Evolutionary conservation across 805 yeast genomes (phyloP).

Genomic region (Yarrowia sp.): DNA sequence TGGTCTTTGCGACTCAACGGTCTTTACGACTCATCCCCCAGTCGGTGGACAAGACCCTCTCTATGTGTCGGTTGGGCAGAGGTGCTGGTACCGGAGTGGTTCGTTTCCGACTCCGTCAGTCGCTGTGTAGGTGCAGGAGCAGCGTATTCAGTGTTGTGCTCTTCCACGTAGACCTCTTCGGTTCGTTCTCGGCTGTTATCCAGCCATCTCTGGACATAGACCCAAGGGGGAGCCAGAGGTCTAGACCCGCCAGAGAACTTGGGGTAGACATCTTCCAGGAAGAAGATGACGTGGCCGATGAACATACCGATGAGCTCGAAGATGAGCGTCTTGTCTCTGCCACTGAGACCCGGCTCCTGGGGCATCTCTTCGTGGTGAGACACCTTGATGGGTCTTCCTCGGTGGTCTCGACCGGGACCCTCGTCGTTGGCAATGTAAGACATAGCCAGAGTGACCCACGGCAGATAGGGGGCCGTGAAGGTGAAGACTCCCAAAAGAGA

Average conservation of each 20-base stretch:
- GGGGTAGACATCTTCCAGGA: constrained; percentile 55
- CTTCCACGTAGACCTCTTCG: constrained; percentile 25
- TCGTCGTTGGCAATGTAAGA: constrained; percentile 44
- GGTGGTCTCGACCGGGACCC: constrained; percentile 40
- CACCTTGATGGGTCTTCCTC: constrained; percentile 22
- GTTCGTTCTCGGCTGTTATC: constrained; percentile 13
- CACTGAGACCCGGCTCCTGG: constrained; percentile 42
- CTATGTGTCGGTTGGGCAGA: constrained; percentile 30
- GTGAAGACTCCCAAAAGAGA: constrained; percentile 54
- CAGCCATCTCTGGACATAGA: constrained; percentile 28
- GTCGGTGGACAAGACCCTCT: constrained; percentile 27
- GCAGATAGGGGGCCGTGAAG: constrained; percentile 56
- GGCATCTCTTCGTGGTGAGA: constrained; percentile 40
- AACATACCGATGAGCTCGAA: constrained; percentile 51
- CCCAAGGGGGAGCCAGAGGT: constrained; percentile 56
- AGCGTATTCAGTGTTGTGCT: constrained; percentile 13
- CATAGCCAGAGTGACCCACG: constrained; percentile 51
- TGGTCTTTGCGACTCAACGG: too few species aligned
- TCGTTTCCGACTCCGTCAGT: background rate
- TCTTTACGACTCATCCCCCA: background rate
- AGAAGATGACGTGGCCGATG: constrained; percentile 55
- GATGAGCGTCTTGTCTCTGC: constrained; percentile 30
- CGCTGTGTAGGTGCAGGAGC: constrained; percentile 20
- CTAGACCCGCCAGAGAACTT: constrained; percentile 49
- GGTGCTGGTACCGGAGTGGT: constrained; percentile 9